Conservation (phyloP, 2,329 filamentous ascomycete species). For the Paraconiothyrium brasiliense region DNA sequence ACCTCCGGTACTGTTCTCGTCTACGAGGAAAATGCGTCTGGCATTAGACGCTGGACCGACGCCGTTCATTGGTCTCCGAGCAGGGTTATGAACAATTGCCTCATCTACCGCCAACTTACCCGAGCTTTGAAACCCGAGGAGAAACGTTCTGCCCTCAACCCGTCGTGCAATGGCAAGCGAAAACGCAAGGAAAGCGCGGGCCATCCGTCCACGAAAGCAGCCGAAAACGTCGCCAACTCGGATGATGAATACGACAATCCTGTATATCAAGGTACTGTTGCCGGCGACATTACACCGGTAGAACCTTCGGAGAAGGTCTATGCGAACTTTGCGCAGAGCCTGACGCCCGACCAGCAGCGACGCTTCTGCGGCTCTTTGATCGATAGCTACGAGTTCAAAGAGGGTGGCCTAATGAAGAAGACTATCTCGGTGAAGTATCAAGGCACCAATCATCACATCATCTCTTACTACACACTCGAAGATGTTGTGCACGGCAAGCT, state of each 20-base stretch:
- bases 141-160: constrained; percentile 48
- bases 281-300: constrained; percentile 29
- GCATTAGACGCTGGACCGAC: constrained; percentile 95
- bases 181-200: constrained; percentile 47
- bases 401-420: constrained; percentile 86
- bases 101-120: constrained; percentile 81
- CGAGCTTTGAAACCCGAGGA: constrained; percentile 49
- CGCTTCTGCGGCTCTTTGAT: constrained; percentile 81
- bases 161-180: constrained; percentile 47
- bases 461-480: constrained; percentile 86
- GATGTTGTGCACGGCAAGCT: constrained; percentile 67
- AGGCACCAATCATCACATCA: constrained; percentile 82
- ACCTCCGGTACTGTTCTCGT: constrained; percentile 88
- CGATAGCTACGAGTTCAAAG: constrained; percentile 90
- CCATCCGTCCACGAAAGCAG: constrained; percentile 38
- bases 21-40: constrained; percentile 89
- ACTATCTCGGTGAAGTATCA: constrained; percentile 83
- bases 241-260: constrained; percentile 48
- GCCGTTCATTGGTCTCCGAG: constrained; percentile 91
- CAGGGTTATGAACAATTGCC: constrained; percentile 83
- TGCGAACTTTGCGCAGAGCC: constrained; percentile 50
- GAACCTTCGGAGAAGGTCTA: constrained; percentile 45
- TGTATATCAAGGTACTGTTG: constrained; percentile 29
- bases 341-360: constrained; percentile 61
- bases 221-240: constrained; percentile 40